These are phyloP conservation scores for Apiotrichum veenhuisii DNA, from an alignment of 1,284 basidiomycete species.

Conservation along the genomic window DNA sequence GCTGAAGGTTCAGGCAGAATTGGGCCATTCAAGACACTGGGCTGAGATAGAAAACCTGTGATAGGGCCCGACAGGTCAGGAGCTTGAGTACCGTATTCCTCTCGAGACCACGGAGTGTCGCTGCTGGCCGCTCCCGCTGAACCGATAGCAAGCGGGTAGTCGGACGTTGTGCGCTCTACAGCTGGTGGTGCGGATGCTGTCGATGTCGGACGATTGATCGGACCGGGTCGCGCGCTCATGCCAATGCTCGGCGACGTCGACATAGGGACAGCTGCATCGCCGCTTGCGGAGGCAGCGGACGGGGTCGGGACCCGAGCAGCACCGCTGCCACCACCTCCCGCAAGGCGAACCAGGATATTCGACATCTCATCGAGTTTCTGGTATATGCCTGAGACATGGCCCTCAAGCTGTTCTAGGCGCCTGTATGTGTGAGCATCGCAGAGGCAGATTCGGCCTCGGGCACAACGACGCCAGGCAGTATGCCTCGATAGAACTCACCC, in stretches of 20 bases:
- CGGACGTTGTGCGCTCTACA: no score
- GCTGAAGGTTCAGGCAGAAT: no score
- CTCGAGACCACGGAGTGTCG: neutral
- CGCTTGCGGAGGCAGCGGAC: neutral
- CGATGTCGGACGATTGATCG: neutral
- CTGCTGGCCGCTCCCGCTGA: no score
- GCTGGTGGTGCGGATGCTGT: no score
- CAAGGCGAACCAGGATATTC: neutral
- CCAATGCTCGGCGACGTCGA: neutral
- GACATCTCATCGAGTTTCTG: conserved; percentile 19
- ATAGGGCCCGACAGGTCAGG: no score
- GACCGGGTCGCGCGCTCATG: neutral
- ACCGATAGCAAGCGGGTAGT: no score
- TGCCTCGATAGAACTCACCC: neutral
- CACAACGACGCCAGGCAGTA: no score
- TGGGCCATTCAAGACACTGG: no score
- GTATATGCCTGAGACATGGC: conserved; percentile 18
- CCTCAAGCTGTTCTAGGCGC: conserved; percentile 13
- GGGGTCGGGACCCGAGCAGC: neutral
- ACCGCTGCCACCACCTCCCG: neutral
- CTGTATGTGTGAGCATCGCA: neutral
- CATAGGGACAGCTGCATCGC: no score
- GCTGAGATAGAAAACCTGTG: no score
- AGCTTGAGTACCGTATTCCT: neutral
- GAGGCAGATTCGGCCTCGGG: no score